These are phyloP conservation scores for Luffa acutangula DNA, from an alignment of 306 rosid species.

Conservation along the genomic window DNA sequence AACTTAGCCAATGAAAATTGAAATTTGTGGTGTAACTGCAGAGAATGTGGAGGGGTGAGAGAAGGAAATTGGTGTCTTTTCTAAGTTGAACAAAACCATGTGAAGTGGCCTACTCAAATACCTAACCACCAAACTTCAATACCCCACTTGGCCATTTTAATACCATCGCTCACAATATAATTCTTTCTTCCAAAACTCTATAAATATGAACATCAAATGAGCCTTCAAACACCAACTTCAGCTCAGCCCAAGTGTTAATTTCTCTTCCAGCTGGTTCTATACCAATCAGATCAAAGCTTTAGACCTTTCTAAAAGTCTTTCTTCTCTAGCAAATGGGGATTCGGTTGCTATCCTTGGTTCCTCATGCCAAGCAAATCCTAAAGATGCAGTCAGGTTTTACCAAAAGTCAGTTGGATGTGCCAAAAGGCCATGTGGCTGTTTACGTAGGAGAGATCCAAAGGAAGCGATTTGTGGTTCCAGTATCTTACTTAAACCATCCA, in stretches of 20 bases:
- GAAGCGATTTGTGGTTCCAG: constrained; percentile 4
- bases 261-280: neutral
- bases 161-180: too few species aligned
- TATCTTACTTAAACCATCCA: constrained; percentile 20
- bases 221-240: neutral
- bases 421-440: constrained; percentile 7
- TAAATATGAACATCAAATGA: neutral
- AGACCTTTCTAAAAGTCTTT: neutral
- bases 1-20: neutral
- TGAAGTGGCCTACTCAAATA: neutral
- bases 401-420: neutral
- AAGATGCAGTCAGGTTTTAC: neutral
- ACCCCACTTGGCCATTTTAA: neutral
- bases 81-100: constrained; percentile 5
- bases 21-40: neutral
- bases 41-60: neutral
- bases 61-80: neutral
- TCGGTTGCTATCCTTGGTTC: constrained; percentile 2
- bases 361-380: neutral
- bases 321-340: neutral
- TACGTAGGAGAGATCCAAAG: constrained; percentile 10
- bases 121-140: neutral
- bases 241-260: neutral
- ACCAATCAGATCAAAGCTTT: neutral
- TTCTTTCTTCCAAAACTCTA: neutral